phyloP scores from a whole-genome alignment of 139 green algal species.

The Asterochloris erici region DNA sequence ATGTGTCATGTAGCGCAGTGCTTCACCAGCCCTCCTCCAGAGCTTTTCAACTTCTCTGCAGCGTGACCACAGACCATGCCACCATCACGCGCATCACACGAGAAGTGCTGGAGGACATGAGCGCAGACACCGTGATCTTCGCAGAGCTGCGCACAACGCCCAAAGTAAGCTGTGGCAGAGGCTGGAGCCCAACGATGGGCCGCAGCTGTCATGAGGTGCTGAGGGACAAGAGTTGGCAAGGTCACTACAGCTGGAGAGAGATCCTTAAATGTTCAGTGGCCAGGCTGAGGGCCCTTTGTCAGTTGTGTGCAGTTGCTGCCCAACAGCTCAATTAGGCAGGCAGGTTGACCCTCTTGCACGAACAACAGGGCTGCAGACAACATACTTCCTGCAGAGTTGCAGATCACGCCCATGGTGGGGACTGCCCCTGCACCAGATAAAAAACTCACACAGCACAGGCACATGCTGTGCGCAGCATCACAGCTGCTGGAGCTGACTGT shows the following conservation, averaged over 20 bases:
- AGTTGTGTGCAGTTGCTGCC: not conserved
- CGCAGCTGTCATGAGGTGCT: not conserved
- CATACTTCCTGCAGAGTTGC: too few relatives aligned
- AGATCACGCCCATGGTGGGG: too few relatives aligned
- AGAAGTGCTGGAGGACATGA: slow-evolving; percentile 61
- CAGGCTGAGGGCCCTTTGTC: not conserved
- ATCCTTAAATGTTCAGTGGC: not conserved
- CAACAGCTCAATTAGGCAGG: not conserved
- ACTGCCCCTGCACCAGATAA: too few relatives aligned
- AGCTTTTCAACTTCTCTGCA: too few relatives aligned
- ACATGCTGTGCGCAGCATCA: too few relatives aligned
- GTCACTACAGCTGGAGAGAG: not conserved
- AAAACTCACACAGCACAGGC: too few relatives aligned
- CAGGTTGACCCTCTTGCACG: not conserved
- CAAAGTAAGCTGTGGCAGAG: slow-evolving; percentile 46
- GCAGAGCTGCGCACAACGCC: slow-evolving; percentile 82
- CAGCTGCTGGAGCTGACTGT: too few relatives aligned
- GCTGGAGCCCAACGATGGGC: not conserved
- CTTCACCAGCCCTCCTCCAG: not conserved
- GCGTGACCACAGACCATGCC: slow-evolving; percentile 56
- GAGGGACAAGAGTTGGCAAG: not conserved
- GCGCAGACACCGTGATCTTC: slow-evolving; percentile 65
- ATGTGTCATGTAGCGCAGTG: too few relatives aligned
- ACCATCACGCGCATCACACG: slow-evolving; percentile 62
- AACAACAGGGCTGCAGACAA: not conserved